Conservation (phyloP, 2,329 filamentous ascomycete species). For the Metarhizium guizhouense region DNA sequence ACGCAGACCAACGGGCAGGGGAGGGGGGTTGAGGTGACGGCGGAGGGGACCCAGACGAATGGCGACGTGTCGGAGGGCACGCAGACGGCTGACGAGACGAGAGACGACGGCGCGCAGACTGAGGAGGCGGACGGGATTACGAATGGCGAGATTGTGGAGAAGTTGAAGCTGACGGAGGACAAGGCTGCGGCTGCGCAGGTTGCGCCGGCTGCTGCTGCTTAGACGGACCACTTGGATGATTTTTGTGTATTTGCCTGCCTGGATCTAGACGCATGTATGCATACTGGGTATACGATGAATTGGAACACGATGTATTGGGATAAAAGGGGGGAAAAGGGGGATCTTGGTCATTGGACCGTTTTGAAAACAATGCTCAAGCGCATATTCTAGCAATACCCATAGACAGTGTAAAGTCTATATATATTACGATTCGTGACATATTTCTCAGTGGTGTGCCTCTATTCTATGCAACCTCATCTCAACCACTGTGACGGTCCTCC, state of each 20-base stretch:
- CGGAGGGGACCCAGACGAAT: conserved; percentile 16
- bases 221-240: not conserved
- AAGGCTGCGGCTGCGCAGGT: conserved; percentile 7
- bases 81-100: conserved; percentile 1
- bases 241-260: not conserved
- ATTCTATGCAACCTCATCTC: too few relatives aligned
- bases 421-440: too few relatives aligned
- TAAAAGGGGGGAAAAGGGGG: not conserved
- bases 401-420: too few relatives aligned
- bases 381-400: not conserved
- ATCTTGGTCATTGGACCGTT: not conserved
- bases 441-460: too few relatives aligned
- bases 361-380: not conserved
- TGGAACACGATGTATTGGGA: not conserved
- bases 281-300: not conserved
- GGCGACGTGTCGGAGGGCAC: conserved; percentile 17
- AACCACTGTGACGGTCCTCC: not conserved
- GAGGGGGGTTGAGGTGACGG: not conserved
- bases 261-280: not conserved
- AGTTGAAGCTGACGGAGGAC: conserved; percentile 21
- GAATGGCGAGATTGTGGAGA: conserved; percentile 21
- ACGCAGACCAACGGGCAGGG: not conserved
- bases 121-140: conserved; percentile 15
- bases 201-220: not conserved
- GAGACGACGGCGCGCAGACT: conserved; percentile 18